Conservation (phyloP, 192 early-diverging fungal genomes). For the Backusella westeae region DNA sequence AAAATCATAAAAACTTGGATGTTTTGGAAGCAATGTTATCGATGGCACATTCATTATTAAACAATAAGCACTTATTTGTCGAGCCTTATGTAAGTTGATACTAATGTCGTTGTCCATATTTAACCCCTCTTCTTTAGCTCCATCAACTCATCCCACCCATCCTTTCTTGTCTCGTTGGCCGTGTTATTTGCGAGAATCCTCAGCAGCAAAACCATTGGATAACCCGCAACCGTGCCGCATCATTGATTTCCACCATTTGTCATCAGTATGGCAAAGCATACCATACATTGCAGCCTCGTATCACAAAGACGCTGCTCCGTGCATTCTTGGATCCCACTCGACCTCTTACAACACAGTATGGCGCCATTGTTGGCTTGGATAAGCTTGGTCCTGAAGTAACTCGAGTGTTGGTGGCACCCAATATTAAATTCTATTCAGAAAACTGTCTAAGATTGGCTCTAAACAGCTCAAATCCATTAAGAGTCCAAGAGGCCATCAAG, state of each 20-base stretch:
- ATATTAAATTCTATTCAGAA: constrained; percentile 64
- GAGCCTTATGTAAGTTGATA: constrained; percentile 83
- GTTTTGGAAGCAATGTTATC: constrained; percentile 75
- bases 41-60: constrained; percentile 74
- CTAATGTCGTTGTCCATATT: neutral
- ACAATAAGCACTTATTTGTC: constrained; percentile 85
- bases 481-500: constrained; percentile 36
- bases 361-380: constrained; percentile 78
- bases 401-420: constrained; percentile 70
- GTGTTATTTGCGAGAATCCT: constrained; percentile 67
- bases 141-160: constrained; percentile 95
- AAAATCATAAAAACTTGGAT: constrained; percentile 73
- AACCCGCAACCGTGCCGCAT: constrained; percentile 74
- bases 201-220: constrained; percentile 79
- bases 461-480: constrained; percentile 10
- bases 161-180: constrained; percentile 90
- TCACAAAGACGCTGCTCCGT: constrained; percentile 84
- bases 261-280: constrained; percentile 76
- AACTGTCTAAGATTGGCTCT: constrained; percentile 39
- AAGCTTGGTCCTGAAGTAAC: constrained; percentile 79
- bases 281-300: constrained; percentile 83
- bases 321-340: constrained; percentile 89
- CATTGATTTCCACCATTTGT: constrained; percentile 73
- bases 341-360: constrained; percentile 82
- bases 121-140: constrained; percentile 51